Conservation (phyloP, 2,329 filamentous ascomycete genomes). For the Polytolypa hystricis region DNA sequence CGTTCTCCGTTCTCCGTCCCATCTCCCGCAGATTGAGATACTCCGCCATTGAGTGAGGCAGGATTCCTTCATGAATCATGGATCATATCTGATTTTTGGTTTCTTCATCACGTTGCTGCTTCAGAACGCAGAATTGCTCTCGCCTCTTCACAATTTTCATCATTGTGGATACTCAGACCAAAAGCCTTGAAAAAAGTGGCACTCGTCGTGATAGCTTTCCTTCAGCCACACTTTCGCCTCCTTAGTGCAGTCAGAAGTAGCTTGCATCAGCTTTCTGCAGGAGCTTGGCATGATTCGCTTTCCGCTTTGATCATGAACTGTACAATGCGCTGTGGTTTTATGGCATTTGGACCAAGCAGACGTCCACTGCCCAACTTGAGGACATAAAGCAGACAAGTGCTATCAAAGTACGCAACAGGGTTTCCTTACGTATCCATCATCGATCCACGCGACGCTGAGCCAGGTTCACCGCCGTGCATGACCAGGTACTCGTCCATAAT, state of each 20-base stretch:
- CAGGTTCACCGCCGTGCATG: no score
- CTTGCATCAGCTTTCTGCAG: no score
- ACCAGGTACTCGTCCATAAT: neutral
- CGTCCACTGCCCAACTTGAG: neutral
- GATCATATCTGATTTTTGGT: no score
- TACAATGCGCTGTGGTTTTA: no score
- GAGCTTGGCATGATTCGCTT: no score
- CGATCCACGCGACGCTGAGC: no score
- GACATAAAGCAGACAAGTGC: neutral
- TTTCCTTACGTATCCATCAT: neutral
- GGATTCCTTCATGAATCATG: no score
- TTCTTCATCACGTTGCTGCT: no score
- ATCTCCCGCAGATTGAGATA: no score
- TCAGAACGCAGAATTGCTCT: neutral
- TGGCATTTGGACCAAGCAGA: neutral
- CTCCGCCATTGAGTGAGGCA: no score
- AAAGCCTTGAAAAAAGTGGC: neutral
- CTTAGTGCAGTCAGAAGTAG: neutral
- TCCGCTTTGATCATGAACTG: no score
- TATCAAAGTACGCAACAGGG: neutral
- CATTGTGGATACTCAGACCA: neutral
- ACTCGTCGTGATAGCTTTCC: neutral
- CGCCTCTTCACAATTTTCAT: neutral
- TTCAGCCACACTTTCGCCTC: neutral
- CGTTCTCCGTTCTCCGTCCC: no score